A percentile compares a stretch with the other conserved stretches of the same genome.
These are phyloP conservation scores for Delphinella strobiligena DNA, from an alignment of 2,329 filamentous ascomycete species.

Conservation along the genomic window DNA sequence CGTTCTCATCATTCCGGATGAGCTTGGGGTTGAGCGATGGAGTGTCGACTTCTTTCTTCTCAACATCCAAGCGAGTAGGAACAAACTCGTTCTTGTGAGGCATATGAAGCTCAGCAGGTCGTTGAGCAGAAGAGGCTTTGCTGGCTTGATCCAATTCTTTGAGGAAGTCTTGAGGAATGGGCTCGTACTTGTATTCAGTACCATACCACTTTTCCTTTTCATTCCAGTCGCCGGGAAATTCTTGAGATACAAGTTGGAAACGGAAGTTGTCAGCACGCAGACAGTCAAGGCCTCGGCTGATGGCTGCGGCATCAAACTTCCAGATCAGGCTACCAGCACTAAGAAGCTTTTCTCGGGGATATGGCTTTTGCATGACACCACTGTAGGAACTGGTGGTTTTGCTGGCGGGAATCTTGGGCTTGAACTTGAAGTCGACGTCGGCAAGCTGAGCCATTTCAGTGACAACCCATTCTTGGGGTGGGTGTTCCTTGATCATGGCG, in stretches of 20 bases:
- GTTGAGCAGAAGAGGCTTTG: conserved; percentile 38
- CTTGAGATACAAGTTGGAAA: conserved; percentile 69
- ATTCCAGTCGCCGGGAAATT: conserved; percentile 73
- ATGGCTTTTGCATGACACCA: conserved; percentile 79
- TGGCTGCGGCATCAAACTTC: conserved; percentile 67
- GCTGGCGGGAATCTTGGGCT: conserved; percentile 81
- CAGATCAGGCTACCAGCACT: conserved; percentile 67
- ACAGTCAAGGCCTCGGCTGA: conserved; percentile 60
- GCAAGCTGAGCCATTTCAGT: conserved; percentile 82
- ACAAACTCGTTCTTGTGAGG: conserved; percentile 95
- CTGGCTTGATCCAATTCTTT: conserved; percentile 55
- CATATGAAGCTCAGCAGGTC: conserved; percentile 64
- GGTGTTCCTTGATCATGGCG: conserved; percentile 65
- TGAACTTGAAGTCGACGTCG: conserved; percentile 91
- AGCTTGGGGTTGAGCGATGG: conserved; percentile 64
- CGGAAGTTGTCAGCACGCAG: conserved; percentile 83
- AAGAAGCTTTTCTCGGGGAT: conserved; percentile 77
- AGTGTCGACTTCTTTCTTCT: conserved; percentile 78
- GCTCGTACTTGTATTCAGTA: conserved; percentile 79
- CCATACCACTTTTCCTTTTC: conserved; percentile 95
- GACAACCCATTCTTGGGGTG: conserved; percentile 86
- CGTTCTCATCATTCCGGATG: conserved; percentile 69
- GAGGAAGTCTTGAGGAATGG: conserved; percentile 65
- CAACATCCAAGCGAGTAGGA: conserved; percentile 81
- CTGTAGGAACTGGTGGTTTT: conserved; percentile 78